These are phyloP conservation scores for Typha latifolia DNA, from an alignment of 176 grass and related monocot species.

Conservation along the genomic window DNA sequence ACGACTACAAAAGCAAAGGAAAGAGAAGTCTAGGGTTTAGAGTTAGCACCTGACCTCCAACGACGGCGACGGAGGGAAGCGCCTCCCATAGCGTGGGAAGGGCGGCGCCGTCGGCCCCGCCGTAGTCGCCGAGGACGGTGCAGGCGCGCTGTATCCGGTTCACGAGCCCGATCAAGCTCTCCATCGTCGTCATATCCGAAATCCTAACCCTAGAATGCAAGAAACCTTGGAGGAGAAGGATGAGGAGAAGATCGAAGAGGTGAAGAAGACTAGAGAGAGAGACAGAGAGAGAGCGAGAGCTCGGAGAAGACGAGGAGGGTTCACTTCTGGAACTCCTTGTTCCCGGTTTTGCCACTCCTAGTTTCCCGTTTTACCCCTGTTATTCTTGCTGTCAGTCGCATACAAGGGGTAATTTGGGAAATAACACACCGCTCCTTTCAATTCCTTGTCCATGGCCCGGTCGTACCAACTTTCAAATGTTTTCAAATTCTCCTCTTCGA, in stretches of 20 bases:
- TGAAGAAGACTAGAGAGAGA: not conserved
- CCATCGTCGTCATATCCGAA: slow-evolving; percentile 16
- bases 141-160: slow-evolving; percentile 21
- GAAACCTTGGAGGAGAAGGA: not conserved
- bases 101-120: not conserved
- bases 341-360: too few species aligned
- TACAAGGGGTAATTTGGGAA: too few species aligned
- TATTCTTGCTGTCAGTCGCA: too few species aligned
- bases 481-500: slow-evolving; percentile 4
- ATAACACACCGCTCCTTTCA: too few species aligned
- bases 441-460: too few species aligned
- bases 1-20: not conserved
- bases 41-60: slow-evolving; percentile 10
- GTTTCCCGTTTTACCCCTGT: too few species aligned
- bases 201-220: not conserved
- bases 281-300: too few species aligned
- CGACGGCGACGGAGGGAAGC: slow-evolving; percentile 20
- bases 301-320: too few species aligned
- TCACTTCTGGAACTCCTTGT: too few species aligned
- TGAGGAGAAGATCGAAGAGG: not conserved
- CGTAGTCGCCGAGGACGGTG: slow-evolving; percentile 16
- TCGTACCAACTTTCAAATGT: slow-evolving; percentile 2
- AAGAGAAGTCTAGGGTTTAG: not conserved
- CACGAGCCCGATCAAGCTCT: slow-evolving; percentile 24
- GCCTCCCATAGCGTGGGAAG: slow-evolving; percentile 17